Evolutionary conservation across 108 stramenopile genomes (phyloP).

Genomic region (Cyclostephanos invisitatus): DNA sequence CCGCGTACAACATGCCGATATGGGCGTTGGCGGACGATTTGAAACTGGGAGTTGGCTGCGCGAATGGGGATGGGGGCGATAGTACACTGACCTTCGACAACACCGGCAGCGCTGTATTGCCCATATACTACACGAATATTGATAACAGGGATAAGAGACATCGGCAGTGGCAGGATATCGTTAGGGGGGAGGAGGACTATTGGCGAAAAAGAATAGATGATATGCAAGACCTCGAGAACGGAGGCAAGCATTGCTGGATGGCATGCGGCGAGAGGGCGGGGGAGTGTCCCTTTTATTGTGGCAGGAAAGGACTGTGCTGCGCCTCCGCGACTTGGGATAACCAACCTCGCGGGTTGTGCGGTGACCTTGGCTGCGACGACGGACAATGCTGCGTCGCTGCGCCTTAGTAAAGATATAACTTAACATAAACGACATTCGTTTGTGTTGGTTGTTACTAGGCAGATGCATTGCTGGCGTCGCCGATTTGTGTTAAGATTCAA

Average conservation of each 20-base stretch:
- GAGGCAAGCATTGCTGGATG: background rate
- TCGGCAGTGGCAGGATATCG: constrained; percentile 7
- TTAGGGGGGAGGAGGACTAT: constrained; percentile 2
- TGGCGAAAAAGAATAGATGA: background rate
- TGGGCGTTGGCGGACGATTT: constrained; percentile 29
- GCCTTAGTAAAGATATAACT: no score
- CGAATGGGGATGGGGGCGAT: constrained; percentile 19
- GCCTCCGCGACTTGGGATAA: background rate
- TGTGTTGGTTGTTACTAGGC: no score
- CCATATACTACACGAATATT: constrained; percentile 21
- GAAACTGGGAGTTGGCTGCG: constrained; percentile 33
- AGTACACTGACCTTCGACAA: background rate
- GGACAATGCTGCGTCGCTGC: no score
- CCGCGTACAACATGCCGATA: constrained; percentile 32
- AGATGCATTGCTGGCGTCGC: no score
- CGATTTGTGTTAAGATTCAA: no score
- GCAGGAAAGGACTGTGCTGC: background rate
- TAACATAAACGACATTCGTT: no score
- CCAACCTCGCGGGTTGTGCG: background rate
- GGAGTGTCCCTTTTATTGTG: background rate
- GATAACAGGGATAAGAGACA: background rate
- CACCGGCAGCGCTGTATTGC: constrained; percentile 3
- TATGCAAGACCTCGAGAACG: background rate
- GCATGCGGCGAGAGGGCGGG: background rate
- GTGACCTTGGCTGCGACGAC: no score